Evolutionary conservation across 1,139 yeast genomes (phyloP), one percentile per base, ranked within the genome.

Genomic region (Lodderomyces margitis): DNA sequence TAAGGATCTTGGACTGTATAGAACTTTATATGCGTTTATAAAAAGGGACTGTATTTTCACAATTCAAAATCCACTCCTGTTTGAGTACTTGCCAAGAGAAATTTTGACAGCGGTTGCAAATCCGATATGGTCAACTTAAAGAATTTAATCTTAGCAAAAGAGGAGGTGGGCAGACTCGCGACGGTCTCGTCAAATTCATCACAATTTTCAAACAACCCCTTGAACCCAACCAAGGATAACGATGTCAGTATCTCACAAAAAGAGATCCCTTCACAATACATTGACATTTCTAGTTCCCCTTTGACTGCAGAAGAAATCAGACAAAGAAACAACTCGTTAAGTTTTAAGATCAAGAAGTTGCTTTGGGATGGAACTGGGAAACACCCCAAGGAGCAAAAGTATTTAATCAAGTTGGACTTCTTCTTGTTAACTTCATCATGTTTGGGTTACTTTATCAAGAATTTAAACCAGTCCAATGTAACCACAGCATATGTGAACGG

Each of bases 401-500:
- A 70, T 43, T 53, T 75, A 44, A 34, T 62, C 36, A 75, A 74
- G 47, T 52, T 74, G 34, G 80, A 75, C 48, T 68, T 66, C 50
- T 74, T 74, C 51, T 51, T 74, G 32, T 53, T 75, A 24, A 58
- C 67, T 27, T 68, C 74, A 16, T 63, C 76, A 1, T 68, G 73
- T 67, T 51, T 69, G 44, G 78, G 78, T 20, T 61, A 61, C 38
- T 61, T 61, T 42, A 59, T 60, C 36, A 61, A 61, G 42, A 64
- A 66, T 36, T 61, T 77, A 46, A 73, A 76, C 48, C 78, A 71
- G 48, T 54, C 62, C 6, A 76, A 76, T 49, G 55, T 76, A 12
- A 61, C 71, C 27, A 74, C 77, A 8, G 81, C 86, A 2, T 81
- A 76, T 53, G 81, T 78, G 31, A 76, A 79, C 42, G 85, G 86